Conservation (phyloP, 441 rosid species). For the Raphanus hybrid region DNA sequence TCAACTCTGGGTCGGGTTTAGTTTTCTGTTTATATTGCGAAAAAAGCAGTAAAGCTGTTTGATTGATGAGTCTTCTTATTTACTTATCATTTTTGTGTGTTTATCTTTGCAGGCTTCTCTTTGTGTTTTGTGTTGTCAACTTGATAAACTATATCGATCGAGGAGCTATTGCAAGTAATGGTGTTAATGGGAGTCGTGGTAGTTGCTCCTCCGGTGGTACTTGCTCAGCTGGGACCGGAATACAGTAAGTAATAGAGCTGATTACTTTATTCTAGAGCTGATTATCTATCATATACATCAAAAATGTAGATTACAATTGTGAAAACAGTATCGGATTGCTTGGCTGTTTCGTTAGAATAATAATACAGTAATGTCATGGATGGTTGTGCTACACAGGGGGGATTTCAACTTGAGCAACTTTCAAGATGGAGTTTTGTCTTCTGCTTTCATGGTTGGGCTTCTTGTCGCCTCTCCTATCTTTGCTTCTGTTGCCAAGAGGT, state of each 20-base stretch:
- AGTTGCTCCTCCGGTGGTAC: constrained; percentile 72
- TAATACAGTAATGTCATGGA: neutral
- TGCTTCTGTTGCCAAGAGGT: constrained; percentile 94
- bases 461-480: constrained; percentile 90
- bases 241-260: constrained; percentile 69
- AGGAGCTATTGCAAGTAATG: constrained; percentile 96
- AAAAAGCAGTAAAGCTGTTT: neutral
- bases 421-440: constrained; percentile 89
- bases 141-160: constrained; percentile 88
- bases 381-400: constrained; percentile 57
- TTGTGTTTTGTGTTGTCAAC: constrained; percentile 84
- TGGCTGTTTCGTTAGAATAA: too few relatives aligned
- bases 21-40: neutral
- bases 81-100: constrained; percentile 12
- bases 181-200: constrained; percentile 81
- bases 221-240: constrained; percentile 85
- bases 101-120: constrained; percentile 71
- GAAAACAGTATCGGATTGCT: neutral
- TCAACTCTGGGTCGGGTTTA: constrained; percentile 9
- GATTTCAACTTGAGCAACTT: constrained; percentile 85
- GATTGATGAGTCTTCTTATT: neutral
- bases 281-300: neutral
- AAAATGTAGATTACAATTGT: neutral
- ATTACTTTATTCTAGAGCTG: constrained; percentile 3
- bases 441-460: constrained; percentile 99